Evolutionary conservation across 352 stramenopile species (phyloP), one percentile per base, ranked within the genome.

Genomic region (Phytophthora rubi): DNA sequence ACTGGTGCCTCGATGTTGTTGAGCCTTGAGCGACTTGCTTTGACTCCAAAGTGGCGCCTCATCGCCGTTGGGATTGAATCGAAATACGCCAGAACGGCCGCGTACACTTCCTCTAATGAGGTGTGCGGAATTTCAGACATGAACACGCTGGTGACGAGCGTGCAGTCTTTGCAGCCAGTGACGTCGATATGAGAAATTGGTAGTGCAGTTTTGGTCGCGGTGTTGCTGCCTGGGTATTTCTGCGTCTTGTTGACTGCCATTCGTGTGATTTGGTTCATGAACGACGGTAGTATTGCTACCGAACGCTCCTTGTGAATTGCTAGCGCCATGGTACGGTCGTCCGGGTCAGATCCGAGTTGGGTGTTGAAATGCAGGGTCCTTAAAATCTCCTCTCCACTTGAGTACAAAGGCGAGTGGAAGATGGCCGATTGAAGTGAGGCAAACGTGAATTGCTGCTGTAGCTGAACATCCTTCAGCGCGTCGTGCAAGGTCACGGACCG

Each of bases 61-160:
- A 69, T 53, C 2, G 63, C 57, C 13, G 23, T 53, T 26, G 58
- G 58, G 8, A 65, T 57, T 33, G 49, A 59, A n/a, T 63, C 18
- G 21, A 71, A 67, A 47, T 75, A 75, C 18, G 57, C 39, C 33
- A 65, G 45, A 18, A 61, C 59, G 15, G 51, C 68, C 9, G 56
- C 52, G 53, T 68, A 71, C 13, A 75, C 62, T 4, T 66, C 56
- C 8, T 67, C 53, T 8, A 75, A 47, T 13, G 68, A 71, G 18
- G 44, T 32, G 47, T 69, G 53, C 15, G 68, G 68, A 57, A 75
- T 67, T 33, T 75, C 63, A 0, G 68, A 55, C 18, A 75, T 51
- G 59, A 71, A 75, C 10, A 68, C 58, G 33, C 63, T 75, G 5
- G 62, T 60, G 7, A 75, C 42, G 23, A 71, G 53, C 44, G 68